A percentile compares a stretch with the other conserved stretches of the same genome.
phyloP scores from a whole-genome alignment of 768 basidiomycete species.

The Naganishia kalamii region DNA sequence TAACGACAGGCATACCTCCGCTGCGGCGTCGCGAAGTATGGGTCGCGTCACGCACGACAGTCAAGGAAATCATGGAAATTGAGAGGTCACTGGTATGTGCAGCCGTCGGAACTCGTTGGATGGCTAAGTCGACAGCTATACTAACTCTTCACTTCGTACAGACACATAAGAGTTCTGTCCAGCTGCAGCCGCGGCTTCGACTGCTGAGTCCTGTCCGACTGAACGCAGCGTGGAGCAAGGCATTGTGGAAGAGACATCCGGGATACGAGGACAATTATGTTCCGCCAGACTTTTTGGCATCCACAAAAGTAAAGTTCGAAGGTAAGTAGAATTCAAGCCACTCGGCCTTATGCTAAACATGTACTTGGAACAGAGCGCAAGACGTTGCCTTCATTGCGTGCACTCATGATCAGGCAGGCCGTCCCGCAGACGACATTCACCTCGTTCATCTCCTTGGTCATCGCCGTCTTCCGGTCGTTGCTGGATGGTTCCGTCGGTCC shows the following conservation, averaged over 20 bases:
- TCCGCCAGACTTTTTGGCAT: constrained; percentile 60
- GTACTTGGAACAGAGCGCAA: constrained; percentile 8
- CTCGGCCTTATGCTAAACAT: neutral
- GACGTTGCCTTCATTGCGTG: constrained; percentile 59
- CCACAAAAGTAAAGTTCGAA: constrained; percentile 5
- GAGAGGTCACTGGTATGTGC: neutral
- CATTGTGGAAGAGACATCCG: constrained; percentile 49
- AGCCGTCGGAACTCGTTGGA: neutral
- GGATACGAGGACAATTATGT: constrained; percentile 75
- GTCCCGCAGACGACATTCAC: constrained; percentile 70
- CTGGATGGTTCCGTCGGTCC: constrained; percentile 53
- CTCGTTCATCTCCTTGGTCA: constrained; percentile 68
- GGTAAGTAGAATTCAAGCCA: constrained; percentile 49
- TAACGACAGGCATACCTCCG: too few species aligned
- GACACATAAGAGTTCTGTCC: neutral
- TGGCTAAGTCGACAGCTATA: neutral
- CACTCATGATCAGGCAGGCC: constrained; percentile 22
- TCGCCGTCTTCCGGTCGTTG: constrained; percentile 68
- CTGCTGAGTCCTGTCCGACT: constrained; percentile 1
- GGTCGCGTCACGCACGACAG: neutral
- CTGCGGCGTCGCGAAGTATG: too few species aligned
- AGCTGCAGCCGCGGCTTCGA: neutral
- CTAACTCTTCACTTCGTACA: neutral
- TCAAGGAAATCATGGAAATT: neutral
- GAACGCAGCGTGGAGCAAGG: constrained; percentile 14